Evolutionary conservation across 2,329 filamentous ascomycete genomes (phyloP), one percentile per base, ranked within the genome.

Genomic region (Immersiporthe knoxdaviesiana): DNA sequence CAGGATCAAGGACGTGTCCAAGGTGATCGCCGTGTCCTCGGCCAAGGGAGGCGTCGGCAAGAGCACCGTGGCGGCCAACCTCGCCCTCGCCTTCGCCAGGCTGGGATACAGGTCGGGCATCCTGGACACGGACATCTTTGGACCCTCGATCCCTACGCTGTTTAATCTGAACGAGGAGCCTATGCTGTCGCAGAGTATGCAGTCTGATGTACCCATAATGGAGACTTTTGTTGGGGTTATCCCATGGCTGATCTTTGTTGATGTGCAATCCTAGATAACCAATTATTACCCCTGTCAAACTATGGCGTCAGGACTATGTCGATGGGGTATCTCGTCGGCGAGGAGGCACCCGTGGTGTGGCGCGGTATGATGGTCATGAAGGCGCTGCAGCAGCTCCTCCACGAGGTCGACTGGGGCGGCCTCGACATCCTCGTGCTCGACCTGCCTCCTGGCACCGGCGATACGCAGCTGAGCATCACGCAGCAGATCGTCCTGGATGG

Each of bases 31-130:
- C n/a, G 93, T 99, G 18, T 97, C 94, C 4, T 98, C 94, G 1
- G 96, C 96, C 18, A 99, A 99, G 78, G 96, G 96, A 2, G 96
- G 96, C n/a, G 96, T 99, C 0, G 96, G 96, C 1, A 99, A 99
- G 78, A 97, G 93, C 74, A 99, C 96, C 10, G 90, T 98, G 59
- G 91, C 95, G 86, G 88, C 88, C 61, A 99, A 99, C 75, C 84
- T 99, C 32, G 92, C 96, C 0, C 85, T 99, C 0, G 89, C 94
- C 6, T 93, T 97, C 77, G 94, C 95, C 2, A 89, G 92, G 56
- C 88, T 89, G 68, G 95, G 95, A 21, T 88, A 94, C 72, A 88
- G 92, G 67, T 88, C 92, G 3, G 96, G 96, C 2, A 94, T 99
- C 70, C 85, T 99, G 24, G 96, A 99, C 78, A 94, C 94, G 0